Evolutionary conservation across 768 basidiomycete species (phyloP), one percentile per base, ranked within the genome.

Genomic region (Mycena maculata): DNA sequence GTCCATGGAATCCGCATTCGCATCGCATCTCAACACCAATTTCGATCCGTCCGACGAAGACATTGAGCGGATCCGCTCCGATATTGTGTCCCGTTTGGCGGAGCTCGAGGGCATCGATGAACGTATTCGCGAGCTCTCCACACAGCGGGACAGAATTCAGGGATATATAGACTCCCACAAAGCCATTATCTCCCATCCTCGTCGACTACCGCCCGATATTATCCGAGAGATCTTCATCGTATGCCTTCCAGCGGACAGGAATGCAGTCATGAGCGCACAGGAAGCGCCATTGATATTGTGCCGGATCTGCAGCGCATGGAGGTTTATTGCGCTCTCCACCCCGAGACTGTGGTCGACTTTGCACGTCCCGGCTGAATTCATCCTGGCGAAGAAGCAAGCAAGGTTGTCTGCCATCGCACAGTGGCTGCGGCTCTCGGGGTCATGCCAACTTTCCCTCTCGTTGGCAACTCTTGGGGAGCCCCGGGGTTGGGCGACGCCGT

Each of bases 281-380:
- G 58, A 59, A 33, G 64, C 57, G 2, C 64, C 64, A 0, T 13
- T 57, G n/a, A 20, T 60, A 15, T n/a, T 66, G 4, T 50, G 64
- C 25, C 22, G 47, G 10, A 60, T 66, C 23, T 66, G 64, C 64
- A 60, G 64, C 50, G 28, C 50, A 2, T 66, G 64, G 64, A 10
- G 49, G 16, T 9, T 30, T 36, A 25, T 49, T 30, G 56, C 63
- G 38, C 47, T 48, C 7, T 47, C 36, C 11, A 57, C 55, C 0
- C 63, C 63, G 23, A 9, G 25, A 23, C 47, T 64, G 1, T 64
- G 63, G 63, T 2, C 63, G 16, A 47, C 53, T 20, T 13, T 63
- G 1, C 62, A 56, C 16, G 13, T 64, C 20, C 60, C 49, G 20
- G 9, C 41, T 23, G 41, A 53, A 30, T 62, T 62, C 38, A 20